Evolutionary conservation across 2,329 filamentous ascomycete genomes (phyloP).

Genomic region (Diaporthe sp.): DNA sequence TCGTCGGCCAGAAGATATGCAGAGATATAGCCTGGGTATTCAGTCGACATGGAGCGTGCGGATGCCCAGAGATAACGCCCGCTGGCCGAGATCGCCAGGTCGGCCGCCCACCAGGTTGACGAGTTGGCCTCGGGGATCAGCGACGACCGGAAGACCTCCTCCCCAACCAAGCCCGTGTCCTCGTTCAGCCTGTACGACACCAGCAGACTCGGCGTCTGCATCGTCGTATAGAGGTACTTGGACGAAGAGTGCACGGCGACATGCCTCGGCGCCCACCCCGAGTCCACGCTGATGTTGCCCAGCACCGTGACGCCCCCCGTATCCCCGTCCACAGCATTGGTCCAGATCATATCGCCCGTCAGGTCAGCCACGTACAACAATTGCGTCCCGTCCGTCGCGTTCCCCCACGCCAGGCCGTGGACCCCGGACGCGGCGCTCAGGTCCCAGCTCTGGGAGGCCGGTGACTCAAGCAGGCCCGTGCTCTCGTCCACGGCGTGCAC

Average conservation of each 20-base stretch:
- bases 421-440: neutral
- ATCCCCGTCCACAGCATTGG: neutral
- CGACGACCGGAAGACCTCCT: neutral
- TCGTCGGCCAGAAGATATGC: neutral
- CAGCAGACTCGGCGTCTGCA: slow-evolving; percentile 4
- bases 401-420: neutral
- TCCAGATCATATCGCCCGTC: slow-evolving; percentile 3
- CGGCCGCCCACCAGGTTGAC: neutral
- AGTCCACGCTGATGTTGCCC: neutral
- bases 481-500: neutral
- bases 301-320: neutral
- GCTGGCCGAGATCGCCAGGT: neutral
- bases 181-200: neutral
- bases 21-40: neutral
- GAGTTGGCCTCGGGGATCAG: neutral
- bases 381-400: neutral
- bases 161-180: neutral
- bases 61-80: slow-evolving; percentile 1
- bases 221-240: neutral
- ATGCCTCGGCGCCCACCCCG: neutral
- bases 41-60: neutral
- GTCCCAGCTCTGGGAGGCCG: neutral
- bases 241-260: slow-evolving; percentile 4
- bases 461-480: neutral
- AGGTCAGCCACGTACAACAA: neutral